Evolutionary conservation across 345 rosid genomes (phyloP), one percentile per base, ranked within the genome.

Genomic region (Aquilaria malaccensis): DNA sequence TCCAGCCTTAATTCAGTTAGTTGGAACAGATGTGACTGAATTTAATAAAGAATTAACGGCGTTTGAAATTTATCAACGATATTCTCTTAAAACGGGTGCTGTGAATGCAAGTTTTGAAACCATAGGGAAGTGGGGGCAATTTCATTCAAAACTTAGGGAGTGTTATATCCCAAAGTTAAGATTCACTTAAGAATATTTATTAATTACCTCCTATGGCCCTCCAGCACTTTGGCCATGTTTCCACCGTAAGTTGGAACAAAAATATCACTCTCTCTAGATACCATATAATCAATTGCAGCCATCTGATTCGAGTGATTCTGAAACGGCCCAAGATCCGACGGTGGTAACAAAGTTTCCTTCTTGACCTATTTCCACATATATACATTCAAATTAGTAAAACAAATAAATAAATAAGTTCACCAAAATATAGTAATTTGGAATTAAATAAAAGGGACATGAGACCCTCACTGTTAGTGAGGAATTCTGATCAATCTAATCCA

Each of bases 141-240:
- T 22, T 22, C 22, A 22, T 0, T 1, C 22, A 22, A 22, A 22
- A 22, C 0, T 22, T 22, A 22, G 22, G 22, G 22, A 22, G 22
- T 22, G 22, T 22, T 22, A 22, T 22, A 22, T 22, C 22, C 22
- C 22, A 22, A 22, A 22, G 22, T 22, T 22, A 22, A 15, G 15
- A 15, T 15, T 15, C 15, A 15, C 15, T 15, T 15, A 56, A 22
- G 22, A 22, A 22, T 22, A 22, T 22, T 41, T 6, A 31, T 7
- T 9, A 33, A 22, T 30, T 72, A 91, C 96, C 98, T 86, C 51
- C 98, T 84, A 74, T 92, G 98, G 71, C 98, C 98, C 80, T 88
- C 98, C 3, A 92, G 95, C 13, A 86, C 89, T 82, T 78, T 88
- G 10, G 95, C 98, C 98, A 88, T 88, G 73, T 92, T 92, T 45